Evolutionary conservation across 23 red algal species (phyloP), one percentile per base, ranked within the genome.

Genomic region (Gracilaria gracilis): DNA sequence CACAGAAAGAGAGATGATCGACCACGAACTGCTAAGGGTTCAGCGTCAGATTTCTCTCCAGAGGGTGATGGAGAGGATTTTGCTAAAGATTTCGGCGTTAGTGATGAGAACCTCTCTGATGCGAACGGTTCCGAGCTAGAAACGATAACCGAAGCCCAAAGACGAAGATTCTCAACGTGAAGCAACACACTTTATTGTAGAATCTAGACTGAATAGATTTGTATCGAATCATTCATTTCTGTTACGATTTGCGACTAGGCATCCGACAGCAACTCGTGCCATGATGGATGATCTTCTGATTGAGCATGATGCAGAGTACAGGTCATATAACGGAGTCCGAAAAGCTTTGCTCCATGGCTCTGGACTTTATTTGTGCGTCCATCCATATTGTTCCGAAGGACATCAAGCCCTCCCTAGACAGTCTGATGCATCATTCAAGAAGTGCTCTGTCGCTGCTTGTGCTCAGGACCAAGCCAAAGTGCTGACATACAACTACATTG

Each of bases 241-340:
- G 0, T 24, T 73, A 20, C 36, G 23, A 29, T 73, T 73, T 73
- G 38, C 67, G 16, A 39, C 44, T 8, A 73, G 44, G 7, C 33
- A 73, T 44, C 17, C 62, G 16, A 33, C 17, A 9, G 67, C 12
- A 20, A 40, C 67, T 23, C 2, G 67, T 24, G 31, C 35, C 2
- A 73, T 67, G 67, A 73, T 73, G 67, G 33, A 37, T 73, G 33
- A 39, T 24, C 24, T 73, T 73, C 4, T 67, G 28, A 36, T 1
- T 1, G 14, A 67, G 62, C 32, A 34, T 67, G 32, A 24, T 21
- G 17, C 62, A 13, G 62, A 9, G 24, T 67, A 29, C 27, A 67
- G 20, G 7, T 73, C 67, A 0, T 73, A 35, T 5, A 40, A 73
- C 15, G 67, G 34, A 24, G 16, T 73, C 2, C 4, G 21, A 42